These are phyloP conservation scores for Coemansia sp. DNA, from an alignment of 192 early-diverging fungal species.

Conservation along the genomic window DNA sequence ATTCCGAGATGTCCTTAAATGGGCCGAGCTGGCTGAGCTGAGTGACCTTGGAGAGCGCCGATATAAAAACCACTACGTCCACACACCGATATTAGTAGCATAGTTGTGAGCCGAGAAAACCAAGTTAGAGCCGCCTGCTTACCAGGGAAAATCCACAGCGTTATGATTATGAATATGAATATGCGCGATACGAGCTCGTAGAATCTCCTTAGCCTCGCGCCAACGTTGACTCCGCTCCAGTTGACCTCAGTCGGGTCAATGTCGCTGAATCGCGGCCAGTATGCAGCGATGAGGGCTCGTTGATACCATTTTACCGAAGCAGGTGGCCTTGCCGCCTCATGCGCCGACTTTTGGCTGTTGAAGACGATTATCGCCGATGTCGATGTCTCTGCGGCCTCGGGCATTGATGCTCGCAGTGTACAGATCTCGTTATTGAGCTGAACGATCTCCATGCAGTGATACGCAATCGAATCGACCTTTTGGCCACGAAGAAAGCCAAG, in stretches of 20 bases:
- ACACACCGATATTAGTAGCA: neutral
- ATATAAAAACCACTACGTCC: constrained; percentile 8
- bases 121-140: neutral
- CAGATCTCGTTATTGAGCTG: constrained; percentile 6
- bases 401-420: neutral
- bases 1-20: constrained; percentile 6
- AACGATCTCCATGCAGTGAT: constrained; percentile 4
- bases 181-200: neutral
- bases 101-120: too few species aligned
- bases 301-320: neutral
- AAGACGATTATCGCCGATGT: constrained; percentile 6
- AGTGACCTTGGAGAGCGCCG: constrained; percentile 3
- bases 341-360: constrained; percentile 6
- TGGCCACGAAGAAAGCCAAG: neutral
- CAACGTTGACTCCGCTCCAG: constrained; percentile 2
- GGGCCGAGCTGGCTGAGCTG: neutral
- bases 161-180: neutral
- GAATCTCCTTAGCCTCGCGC: neutral
- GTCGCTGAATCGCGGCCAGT: constrained; percentile 6
- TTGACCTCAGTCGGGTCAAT: constrained; percentile 5
- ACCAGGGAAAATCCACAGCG: constrained; percentile 3
- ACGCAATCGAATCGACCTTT: neutral
- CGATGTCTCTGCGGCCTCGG: neutral
- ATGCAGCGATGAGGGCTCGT: neutral
- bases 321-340: neutral